phyloP scores from a whole-genome alignment of 805 yeast genomes.

The Naumovozyma castellii region DNA sequence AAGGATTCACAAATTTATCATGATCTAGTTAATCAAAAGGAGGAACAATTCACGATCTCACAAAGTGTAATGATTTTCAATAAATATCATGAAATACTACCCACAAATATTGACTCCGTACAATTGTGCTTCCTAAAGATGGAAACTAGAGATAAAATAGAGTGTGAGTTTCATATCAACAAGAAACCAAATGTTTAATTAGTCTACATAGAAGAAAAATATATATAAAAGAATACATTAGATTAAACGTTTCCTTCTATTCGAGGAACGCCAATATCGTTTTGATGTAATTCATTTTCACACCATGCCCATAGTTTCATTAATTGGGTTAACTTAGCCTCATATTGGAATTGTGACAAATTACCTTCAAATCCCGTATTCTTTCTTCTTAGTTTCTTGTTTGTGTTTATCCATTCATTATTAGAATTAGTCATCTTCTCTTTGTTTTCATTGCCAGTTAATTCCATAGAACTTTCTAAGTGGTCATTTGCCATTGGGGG shows the following conservation, averaged over 20 bases:
- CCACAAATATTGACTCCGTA: conserved; percentile 32
- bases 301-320: conserved; percentile 58
- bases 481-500: background rate
- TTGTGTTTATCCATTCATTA: background rate
- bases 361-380: background rate
- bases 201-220: background rate
- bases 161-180: conserved; percentile 29
- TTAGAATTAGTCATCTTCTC: background rate
- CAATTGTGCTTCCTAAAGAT: conserved; percentile 44
- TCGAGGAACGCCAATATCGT: conserved; percentile 30
- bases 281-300: conserved; percentile 41
- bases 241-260: conserved; percentile 12
- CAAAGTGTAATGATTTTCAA: conserved; percentile 32
- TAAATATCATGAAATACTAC: conserved; percentile 24
- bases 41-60: conserved; percentile 22
- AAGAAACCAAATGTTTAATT: background rate
- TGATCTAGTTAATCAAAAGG: conserved; percentile 11
- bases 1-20: conserved; percentile 34
- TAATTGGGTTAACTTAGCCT: conserved; percentile 40
- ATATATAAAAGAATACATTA: background rate
- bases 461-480: background rate
- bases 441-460: background rate
- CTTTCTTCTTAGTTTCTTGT: background rate
- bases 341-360: conserved; percentile 14
- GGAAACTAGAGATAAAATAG: conserved; percentile 42